Conservation (phyloP, 2,329 filamentous ascomycete genomes). For the Xylaria arbuscula region DNA sequence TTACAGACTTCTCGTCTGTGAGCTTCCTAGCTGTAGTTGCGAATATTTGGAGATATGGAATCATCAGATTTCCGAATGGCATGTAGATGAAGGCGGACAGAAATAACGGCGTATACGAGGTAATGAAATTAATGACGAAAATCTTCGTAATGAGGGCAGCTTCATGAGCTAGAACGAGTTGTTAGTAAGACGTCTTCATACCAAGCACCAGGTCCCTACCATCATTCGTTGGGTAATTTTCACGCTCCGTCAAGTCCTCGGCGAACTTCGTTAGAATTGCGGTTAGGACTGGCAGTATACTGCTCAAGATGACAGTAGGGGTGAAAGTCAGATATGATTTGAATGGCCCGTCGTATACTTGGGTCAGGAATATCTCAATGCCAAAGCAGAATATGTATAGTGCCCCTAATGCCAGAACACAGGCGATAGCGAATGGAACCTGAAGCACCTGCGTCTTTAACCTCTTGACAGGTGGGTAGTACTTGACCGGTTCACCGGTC, state of each 20-base stretch:
- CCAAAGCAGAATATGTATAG: constrained; percentile 89
- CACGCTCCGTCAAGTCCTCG: constrained; percentile 79
- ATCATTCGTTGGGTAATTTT: constrained; percentile 93
- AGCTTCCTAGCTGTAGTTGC: constrained; percentile 78
- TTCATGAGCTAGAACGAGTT: constrained; percentile 70
- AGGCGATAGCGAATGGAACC: constrained; percentile 84
- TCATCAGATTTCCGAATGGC: constrained; percentile 84
- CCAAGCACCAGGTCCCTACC: constrained; percentile 50
- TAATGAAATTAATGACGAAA: constrained; percentile 96
- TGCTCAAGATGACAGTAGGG: constrained; percentile 87
- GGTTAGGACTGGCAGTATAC: constrained; percentile 81
- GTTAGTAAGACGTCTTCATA: constrained; percentile 39
- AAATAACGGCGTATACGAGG: constrained; percentile 91
- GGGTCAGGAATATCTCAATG: constrained; percentile 94
- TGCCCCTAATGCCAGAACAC: constrained; percentile 77
- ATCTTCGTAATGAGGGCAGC: constrained; percentile 90
- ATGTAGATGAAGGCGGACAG: constrained; percentile 95
- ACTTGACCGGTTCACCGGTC: constrained; percentile 80
- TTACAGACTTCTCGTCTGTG: constrained; percentile 77
- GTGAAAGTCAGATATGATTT: constrained; percentile 89
- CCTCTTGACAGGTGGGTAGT: constrained; percentile 81
- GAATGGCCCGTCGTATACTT: constrained; percentile 90
- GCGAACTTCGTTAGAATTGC: constrained; percentile 81
- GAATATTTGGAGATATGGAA: constrained; percentile 89
- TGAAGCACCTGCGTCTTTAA: constrained; percentile 82